Evolutionary conservation across 139 green algal species (phyloP).

Genomic region (Micromonas commoda): DNA sequence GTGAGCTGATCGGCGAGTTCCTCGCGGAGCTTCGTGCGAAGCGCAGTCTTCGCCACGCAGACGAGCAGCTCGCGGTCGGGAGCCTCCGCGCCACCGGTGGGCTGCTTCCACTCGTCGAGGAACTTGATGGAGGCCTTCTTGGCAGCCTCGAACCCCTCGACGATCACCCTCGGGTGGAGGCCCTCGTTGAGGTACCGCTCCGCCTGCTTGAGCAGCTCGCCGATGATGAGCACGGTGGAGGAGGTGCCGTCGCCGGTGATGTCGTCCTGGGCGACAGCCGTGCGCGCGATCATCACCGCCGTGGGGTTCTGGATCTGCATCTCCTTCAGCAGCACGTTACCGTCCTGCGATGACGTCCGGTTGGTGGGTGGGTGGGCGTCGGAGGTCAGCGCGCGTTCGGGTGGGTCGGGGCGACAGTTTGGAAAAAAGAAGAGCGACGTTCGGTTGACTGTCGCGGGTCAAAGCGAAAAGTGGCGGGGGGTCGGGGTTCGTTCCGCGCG

Average conservation of each 20-base stretch:
- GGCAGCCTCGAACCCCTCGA: conserved; percentile 87
- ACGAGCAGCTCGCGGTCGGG: conserved; percentile 71
- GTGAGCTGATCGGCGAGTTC: conserved; percentile 47
- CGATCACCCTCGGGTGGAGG: conserved; percentile 88
- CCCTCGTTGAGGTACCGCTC: conserved; percentile 91
- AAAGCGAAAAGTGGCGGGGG: neutral
- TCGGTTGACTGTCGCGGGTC: neutral
- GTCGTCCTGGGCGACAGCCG: conserved; percentile 95
- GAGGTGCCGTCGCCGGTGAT: conserved; percentile 94
- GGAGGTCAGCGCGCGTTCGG: neutral
- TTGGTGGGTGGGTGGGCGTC: neutral
- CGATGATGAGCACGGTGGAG: conserved; percentile 92
- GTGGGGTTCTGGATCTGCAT: conserved; percentile 99
- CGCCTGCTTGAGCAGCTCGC: conserved; percentile 95
- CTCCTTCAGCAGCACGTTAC: conserved; percentile 88
- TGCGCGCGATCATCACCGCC: conserved; percentile 96
- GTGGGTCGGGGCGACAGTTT: neutral
- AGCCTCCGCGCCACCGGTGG: conserved; percentile 4
- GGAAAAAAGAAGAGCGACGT: neutral
- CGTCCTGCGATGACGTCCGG: conserved; percentile 54
- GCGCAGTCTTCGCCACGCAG: conserved; percentile 82
- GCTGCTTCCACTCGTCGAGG: conserved; percentile 81
- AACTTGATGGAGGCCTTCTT: conserved; percentile 81
- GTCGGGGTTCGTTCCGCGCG: too few species aligned
- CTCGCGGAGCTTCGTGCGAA: conserved; percentile 79